Base-by-base conservation (phyloP, 2,329 filamentous ascomycete species). In the Arthroderma uncinatum region DNA sequence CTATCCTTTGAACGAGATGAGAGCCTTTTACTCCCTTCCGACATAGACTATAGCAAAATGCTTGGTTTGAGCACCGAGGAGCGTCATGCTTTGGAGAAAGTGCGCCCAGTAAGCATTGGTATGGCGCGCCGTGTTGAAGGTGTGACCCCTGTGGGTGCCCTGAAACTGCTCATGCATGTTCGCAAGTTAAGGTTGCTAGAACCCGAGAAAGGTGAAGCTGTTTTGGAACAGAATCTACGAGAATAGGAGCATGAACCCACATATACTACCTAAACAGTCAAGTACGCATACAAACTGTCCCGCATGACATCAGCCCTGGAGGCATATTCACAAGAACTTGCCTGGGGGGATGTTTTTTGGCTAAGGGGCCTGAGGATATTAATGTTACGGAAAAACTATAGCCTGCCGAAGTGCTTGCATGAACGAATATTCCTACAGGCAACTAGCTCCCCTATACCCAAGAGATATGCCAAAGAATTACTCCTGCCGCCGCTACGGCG, bases 71-170 rank as follows among this genome's bases (percentile, higher is more conserved):
- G 87, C 57, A 80, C 83, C 37, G 90, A 89, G 58, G 93, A 97
- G 75, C 85, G 82, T 70, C 78, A 82, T 28, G 79, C 85, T 2
- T 76, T 98, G 36, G 79, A 81, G 58, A 74, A 77, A 1, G 86
- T 89, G 1, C 76, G 82, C 54, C 93, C 93, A 0, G 89, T 94
- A 71, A 94, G 82, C 60, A 77, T 98, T 21, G 92, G 89, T 0
- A 93, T 96, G 78, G 92, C 92, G 33, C 79, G 89, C 53, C 77
- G 93, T 12, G 82, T 96, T 9, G 93, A 98, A 71, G 92, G 92
- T 2, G 78, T 79, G 19, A 78, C 75, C 10, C 75, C 75, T 12
- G 67, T 69, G 12, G 75, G 75, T 33, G 73, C 73, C 5, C 62
- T 77, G 58, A 65, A 72, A 34, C 62, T 78, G 57, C 63, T 78